Evolutionary conservation across 768 basidiomycete genomes (phyloP), one percentile per base, ranked within the genome.

Genomic region (Chalciporus chontae): DNA sequence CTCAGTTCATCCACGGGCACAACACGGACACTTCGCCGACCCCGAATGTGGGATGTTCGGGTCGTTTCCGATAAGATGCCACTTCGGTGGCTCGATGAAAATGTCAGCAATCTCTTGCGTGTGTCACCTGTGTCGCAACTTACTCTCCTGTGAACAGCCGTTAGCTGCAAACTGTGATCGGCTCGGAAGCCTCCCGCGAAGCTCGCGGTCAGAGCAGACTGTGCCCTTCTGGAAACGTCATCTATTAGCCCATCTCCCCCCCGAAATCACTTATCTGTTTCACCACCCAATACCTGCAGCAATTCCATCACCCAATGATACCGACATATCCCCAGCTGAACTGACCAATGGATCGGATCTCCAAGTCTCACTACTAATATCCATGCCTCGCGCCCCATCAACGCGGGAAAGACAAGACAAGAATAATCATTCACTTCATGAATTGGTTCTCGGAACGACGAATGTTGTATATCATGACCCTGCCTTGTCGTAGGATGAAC

Each of bases 211-310:
- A 18, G 46, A 39, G 17, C 63, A 37, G 17, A 40, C 29, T 14
- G 17, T 39, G n/a, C 19, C 56, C 4, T 60, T 54, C 34, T 66
- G 68, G 66, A 60, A 50, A 44, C 57, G 39, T 41, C 48, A 44
- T 26, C 9, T 66, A 39, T 11, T 47, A 15, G 3, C 45, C 40
- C 38, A 37, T 13, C 17, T 62, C 13, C 68, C 67, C 0, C 66
- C 40, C 5, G 67, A 68, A 45, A 56, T 68, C 47, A 46, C 41
- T 3, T 64, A 68, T 45, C 49, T 69, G 39, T 68, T 69, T 48
- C 46, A 27, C n/a, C 50, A 2, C 6, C 64, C 65, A 5, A 40
- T 53, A 18, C 44, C 58, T 9, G 41, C 52, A 10, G 14, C 19
- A 23, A 26, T 45, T 14, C 18, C 31, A 37, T 26, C 18, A 41